These are phyloP conservation scores for Trichoderma asperellum DNA, from an alignment of 2,329 filamentous ascomycete genomes.

Conservation along the genomic window DNA sequence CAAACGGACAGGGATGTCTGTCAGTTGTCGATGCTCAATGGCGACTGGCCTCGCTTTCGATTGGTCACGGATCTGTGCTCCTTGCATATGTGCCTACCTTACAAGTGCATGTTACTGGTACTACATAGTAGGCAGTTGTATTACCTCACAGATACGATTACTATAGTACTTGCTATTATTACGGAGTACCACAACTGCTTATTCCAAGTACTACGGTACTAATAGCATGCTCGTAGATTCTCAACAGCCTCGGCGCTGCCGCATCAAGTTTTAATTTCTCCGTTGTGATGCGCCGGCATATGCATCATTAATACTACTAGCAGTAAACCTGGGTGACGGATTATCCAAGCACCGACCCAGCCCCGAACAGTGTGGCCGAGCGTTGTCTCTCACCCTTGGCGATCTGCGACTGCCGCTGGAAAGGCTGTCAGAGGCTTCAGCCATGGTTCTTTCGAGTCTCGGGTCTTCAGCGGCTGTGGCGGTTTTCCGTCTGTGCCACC, in stretches of 20 bases:
- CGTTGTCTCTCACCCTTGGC: neutral
- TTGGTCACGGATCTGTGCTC: slow-evolving; percentile 11
- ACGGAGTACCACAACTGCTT: neutral
- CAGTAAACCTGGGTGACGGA: neutral
- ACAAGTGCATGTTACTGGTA: neutral
- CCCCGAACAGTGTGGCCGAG: neutral
- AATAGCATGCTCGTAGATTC: neutral
- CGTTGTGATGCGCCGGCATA: neutral
- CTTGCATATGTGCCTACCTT: neutral
- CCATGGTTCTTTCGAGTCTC: neutral
- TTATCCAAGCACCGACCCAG: neutral
- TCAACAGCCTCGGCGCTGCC: slow-evolving; percentile 15
- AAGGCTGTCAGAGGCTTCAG: neutral
- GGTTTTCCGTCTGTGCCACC: slow-evolving; percentile 21
- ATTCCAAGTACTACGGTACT: neutral
- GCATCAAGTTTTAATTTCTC: neutral
- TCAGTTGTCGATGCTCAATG: neutral
- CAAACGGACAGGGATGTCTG: slow-evolving; percentile 3
- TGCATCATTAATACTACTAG: neutral
- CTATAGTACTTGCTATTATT: too few species aligned
- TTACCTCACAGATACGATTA: neutral
- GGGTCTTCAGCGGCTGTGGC: slow-evolving; percentile 26
- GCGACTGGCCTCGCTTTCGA: neutral
- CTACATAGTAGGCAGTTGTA: too few species aligned
- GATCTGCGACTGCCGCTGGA: neutral